Conservation (phyloP, 2,329 filamentous ascomycete genomes). For the Ilyonectria destructans region DNA sequence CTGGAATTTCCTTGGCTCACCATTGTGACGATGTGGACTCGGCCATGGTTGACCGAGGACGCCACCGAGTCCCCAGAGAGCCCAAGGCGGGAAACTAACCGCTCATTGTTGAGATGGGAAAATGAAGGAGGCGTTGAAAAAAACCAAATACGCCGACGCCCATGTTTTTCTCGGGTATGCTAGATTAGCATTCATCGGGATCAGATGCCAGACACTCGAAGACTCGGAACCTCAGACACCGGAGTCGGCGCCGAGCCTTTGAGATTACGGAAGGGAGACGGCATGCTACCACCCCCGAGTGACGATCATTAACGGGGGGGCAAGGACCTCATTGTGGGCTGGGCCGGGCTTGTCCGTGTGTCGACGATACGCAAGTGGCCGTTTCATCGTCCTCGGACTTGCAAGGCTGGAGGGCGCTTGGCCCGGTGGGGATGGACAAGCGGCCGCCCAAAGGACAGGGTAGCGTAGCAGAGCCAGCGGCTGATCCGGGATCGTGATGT, state of each 20-base stretch:
- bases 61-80: conserved; percentile 16
- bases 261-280: conserved; percentile 40
- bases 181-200: conserved; percentile 32
- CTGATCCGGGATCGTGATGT: conserved; percentile 4
- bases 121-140: conserved; percentile 9
- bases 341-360: conserved; percentile 15
- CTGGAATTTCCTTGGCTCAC: conserved; percentile 31
- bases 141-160: conserved; percentile 11
- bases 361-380: conserved; percentile 34
- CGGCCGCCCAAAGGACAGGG: conserved; percentile 30
- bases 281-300: conserved; percentile 33
- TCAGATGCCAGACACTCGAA: conserved; percentile 27
- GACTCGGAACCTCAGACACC: conserved; percentile 26
- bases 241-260: conserved; percentile 28
- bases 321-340: conserved; percentile 24
- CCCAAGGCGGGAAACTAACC: conserved; percentile 9
- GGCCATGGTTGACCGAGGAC: conserved; percentile 14
- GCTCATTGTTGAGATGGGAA: not conserved
- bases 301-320: conserved; percentile 31
- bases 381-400: conserved; percentile 37
- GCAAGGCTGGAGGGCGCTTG: conserved; percentile 36
- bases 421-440: conserved; percentile 31
- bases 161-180: conserved; percentile 27
- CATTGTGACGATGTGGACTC: conserved; percentile 28
- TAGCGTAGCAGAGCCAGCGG: not conserved